Evolutionary conservation across 2,329 filamentous ascomycete species (phyloP).

Genomic region (Orbilia ellipsospora): DNA sequence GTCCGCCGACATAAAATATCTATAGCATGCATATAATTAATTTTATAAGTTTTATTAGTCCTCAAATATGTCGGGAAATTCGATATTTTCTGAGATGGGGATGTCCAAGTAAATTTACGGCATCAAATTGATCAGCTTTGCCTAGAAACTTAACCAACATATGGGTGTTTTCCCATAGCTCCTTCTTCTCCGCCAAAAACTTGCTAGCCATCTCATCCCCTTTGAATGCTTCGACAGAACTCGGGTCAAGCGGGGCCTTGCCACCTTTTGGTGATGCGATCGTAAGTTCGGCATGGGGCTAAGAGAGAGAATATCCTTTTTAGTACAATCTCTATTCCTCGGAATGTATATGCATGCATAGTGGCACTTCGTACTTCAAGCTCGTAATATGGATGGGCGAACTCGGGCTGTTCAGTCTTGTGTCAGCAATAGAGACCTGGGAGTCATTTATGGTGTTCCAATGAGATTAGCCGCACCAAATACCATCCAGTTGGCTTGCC

Average conservation of each 20-base stretch:
- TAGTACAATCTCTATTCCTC: not conserved
- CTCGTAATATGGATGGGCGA: constrained; percentile 73
- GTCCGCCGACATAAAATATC: constrained; percentile 71
- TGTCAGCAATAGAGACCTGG: not conserved
- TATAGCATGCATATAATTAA: not conserved
- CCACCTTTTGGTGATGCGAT: constrained; percentile 74
- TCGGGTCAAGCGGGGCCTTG: constrained; percentile 71
- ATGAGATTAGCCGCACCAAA: constrained; percentile 65
- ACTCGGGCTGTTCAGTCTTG: constrained; percentile 65
- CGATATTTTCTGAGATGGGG: too few species aligned
- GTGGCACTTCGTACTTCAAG: constrained; percentile 56
- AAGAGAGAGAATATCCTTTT: constrained; percentile 3
- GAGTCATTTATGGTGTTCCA: not conserved
- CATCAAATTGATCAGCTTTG: constrained; percentile 72
- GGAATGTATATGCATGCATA: not conserved
- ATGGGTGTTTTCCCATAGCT: constrained; percentile 73
- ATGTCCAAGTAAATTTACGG: constrained; percentile 58
- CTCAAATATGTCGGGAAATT: too few species aligned
- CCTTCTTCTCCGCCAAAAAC: constrained; percentile 70
- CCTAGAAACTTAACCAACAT: constrained; percentile 70
- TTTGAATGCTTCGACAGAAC: constrained; percentile 69
- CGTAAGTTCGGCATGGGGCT: constrained; percentile 68
- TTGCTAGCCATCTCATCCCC: constrained; percentile 67
- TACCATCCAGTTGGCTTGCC: constrained; percentile 76
- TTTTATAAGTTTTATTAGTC: too few species aligned